Conservation (phyloP, 2,329 filamentous ascomycete species). For the Exophiala lecanii-corni region DNA sequence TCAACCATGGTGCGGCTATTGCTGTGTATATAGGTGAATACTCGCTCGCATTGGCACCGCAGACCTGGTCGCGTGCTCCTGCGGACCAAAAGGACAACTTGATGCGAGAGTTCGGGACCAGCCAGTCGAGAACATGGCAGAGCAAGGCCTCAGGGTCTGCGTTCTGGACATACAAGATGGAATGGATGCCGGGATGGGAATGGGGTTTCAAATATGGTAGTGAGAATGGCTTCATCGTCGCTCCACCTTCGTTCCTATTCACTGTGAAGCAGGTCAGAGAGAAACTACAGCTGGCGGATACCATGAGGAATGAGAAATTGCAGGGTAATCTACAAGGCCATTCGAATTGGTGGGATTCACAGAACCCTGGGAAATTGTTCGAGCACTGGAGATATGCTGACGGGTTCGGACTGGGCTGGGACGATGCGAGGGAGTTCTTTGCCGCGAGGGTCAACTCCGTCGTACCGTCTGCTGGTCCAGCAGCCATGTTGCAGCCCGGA, state of each 20-base stretch:
- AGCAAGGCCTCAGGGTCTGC: constrained; percentile 49
- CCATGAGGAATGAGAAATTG: constrained; percentile 35
- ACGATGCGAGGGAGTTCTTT: constrained; percentile 53
- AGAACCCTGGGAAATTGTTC: constrained; percentile 41
- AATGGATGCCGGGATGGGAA: constrained; percentile 58
- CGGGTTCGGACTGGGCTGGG: constrained; percentile 55
- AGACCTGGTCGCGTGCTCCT: constrained; percentile 47
- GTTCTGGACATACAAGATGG: constrained; percentile 60
- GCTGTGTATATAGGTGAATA: constrained; percentile 56
- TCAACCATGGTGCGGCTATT: constrained; percentile 45
- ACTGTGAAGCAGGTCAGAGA: constrained; percentile 34
- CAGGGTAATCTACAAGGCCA: constrained; percentile 41
- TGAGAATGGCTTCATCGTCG: constrained; percentile 40
- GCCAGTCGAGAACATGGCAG: constrained; percentile 47
- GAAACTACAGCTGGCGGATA: constrained; percentile 38
- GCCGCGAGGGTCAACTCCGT: constrained; percentile 35
- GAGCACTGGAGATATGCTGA: constrained; percentile 52
- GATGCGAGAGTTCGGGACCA: constrained; percentile 40
- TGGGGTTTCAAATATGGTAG: constrained; percentile 56
- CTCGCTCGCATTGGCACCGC: constrained; percentile 51
- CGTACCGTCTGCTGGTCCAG: constrained; percentile 22
- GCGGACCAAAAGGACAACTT: constrained; percentile 34
- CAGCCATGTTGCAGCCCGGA: constrained; percentile 10
- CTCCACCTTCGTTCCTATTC: constrained; percentile 38
- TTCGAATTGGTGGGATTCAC: constrained; percentile 47